Evolutionary conservation across 2,329 filamentous ascomycete genomes (phyloP), one percentile per base, ranked within the genome.

Genomic region (Cladophialophora exuberans): DNA sequence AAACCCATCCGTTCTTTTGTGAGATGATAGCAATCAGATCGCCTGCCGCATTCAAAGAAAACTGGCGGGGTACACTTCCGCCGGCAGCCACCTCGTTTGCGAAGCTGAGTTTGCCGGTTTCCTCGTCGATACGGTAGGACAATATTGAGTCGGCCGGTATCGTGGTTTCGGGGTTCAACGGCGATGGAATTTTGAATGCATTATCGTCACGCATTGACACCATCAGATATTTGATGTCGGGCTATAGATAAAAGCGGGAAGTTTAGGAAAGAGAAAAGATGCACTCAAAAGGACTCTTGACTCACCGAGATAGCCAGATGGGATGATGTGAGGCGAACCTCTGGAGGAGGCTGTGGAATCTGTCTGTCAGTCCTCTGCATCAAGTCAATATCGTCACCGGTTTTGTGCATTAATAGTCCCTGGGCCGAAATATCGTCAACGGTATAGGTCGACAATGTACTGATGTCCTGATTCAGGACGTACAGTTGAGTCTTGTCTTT

Each of bases 1-100:
- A 42, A 13, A 31, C 42, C 42, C 42, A 45, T 10, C 42, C 42
- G 20, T 45, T 28, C 13, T 13, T 13, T 45, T 45, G 20, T 10
- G 20, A 28, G 18, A 23, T 13, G 42, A 45, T 45, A 18, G 42
- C 42, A 17, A 45, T 25, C 13, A 6, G 3, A 6, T 45, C 42
- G n/a, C 42, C 42, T 9, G 42, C 5, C n/a, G 9, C 13, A 17
- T 45, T 45, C 23, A 45, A n/a, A 15, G 20, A 45, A 15, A 45
- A 45, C n/a, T 23, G 42, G 9, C 20, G 42, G 4, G 42, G 42
- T 11, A 18, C n/a, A 15, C 25, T 28, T 4, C 23, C 42, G 25
- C 42, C 42, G n/a, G 42, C 42, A n/a, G n/a, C 9, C 20, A 25
- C n/a, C 23, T 25, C 18, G 6, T 45, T 6, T 10, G 23, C 42